Evolutionary conservation across 169 alveolate species (phyloP).

Genomic region (Blepharisma undulans): DNA sequence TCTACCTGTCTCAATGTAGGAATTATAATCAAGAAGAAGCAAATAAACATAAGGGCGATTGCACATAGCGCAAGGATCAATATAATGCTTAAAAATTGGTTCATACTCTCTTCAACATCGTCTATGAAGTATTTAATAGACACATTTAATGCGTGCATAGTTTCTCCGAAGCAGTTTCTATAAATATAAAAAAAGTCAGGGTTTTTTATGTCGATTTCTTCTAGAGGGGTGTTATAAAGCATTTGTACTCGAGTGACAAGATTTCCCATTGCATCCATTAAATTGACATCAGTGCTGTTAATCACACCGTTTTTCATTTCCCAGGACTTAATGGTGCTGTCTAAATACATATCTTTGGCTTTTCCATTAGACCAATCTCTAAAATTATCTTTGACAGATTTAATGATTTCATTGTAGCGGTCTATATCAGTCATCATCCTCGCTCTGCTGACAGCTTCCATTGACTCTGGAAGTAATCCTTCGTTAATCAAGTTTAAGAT

Average conservation of each 20-base stretch:
- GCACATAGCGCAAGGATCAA: slow-evolving; percentile 29
- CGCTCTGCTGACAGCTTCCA: not conserved
- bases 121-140: slow-evolving; percentile 11
- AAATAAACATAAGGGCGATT: slow-evolving; percentile 23
- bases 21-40: slow-evolving; percentile 9
- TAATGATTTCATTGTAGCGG: not conserved
- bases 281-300: not conserved
- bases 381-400: not conserved
- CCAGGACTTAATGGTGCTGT: not conserved
- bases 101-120: not conserved
- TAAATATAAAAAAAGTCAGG: slow-evolving; percentile 26
- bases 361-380: slow-evolving; percentile 5
- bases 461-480: not conserved
- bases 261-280: slow-evolving; percentile 28
- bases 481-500: not conserved
- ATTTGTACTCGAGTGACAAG: not conserved
- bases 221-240: not conserved
- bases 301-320: not conserved
- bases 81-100: not conserved
- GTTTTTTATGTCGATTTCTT: not conserved
- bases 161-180: slow-evolving; percentile 26
- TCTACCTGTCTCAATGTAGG: slow-evolving; percentile 39
- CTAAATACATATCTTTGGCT: not conserved
- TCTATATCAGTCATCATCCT: not conserved
- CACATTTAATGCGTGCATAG: not conserved